Conservation (phyloP, 1,139 yeast genomes). For the Spencermartinsiella ligniputridi region DNA sequence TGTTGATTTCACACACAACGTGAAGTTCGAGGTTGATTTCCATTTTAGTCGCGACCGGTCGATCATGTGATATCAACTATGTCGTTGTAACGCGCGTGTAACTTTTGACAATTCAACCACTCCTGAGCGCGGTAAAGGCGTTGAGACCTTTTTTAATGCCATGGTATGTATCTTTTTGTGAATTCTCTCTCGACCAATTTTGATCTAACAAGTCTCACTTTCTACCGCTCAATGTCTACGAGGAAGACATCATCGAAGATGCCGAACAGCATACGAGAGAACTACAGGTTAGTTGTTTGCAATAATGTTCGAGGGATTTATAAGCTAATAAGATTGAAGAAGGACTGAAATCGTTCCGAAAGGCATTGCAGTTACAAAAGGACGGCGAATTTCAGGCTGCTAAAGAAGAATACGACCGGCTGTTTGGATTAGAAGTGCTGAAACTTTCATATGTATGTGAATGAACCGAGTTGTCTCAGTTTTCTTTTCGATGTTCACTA, state of each 20-base stretch:
- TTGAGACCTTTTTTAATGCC: too few relatives aligned
- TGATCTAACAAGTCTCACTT: constrained; percentile 66
- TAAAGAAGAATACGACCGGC: constrained; percentile 49
- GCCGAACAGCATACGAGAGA: constrained; percentile 88
- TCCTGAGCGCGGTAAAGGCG: too few relatives aligned
- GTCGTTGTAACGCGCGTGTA: too few relatives aligned
- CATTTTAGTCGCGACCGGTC: too few relatives aligned
- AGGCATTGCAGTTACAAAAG: constrained; percentile 62
- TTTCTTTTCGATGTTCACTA: neutral
- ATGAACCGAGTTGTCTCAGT: too few relatives aligned
- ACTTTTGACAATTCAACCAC: too few relatives aligned
- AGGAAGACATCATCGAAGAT: constrained; percentile 64
- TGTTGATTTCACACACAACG: neutral
- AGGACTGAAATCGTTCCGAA: constrained; percentile 71
- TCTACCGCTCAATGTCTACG: constrained; percentile 71
- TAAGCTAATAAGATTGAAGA: constrained; percentile 60
- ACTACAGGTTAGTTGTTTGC: constrained; percentile 38
- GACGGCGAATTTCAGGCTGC: constrained; percentile 47
- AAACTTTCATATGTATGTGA: constrained; percentile 27
- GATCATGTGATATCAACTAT: too few relatives aligned
- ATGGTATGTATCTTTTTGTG: too few relatives aligned
- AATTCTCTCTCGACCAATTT: too few relatives aligned
- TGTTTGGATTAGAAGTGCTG: constrained; percentile 67
- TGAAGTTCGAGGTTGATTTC: neutral
- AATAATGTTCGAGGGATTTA: neutral